Evolutionary conservation across 2,329 filamentous ascomycete species (phyloP).

Genomic region (Raffaelea albimanens): DNA sequence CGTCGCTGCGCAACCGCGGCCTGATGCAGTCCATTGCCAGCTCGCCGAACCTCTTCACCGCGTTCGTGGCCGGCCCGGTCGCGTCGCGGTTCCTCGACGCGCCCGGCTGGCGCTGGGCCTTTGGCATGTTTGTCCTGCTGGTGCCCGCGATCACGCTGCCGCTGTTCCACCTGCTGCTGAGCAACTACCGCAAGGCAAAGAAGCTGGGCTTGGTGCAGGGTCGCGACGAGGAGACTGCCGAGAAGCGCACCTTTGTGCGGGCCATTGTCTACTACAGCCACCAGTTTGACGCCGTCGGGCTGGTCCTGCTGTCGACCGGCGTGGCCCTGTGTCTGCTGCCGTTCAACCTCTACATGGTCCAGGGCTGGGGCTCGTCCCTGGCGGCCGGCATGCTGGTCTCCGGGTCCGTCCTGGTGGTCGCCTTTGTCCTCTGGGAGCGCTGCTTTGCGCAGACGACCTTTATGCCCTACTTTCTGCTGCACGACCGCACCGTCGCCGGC

Average conservation of each 20-base stretch:
- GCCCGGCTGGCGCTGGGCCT: constrained; percentile 27
- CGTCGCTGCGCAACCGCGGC: constrained; percentile 51
- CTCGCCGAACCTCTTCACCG: constrained; percentile 52
- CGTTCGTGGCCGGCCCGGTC: constrained; percentile 48
- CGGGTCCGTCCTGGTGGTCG: constrained; percentile 23
- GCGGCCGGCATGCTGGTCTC: constrained; percentile 30
- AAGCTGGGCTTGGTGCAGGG: constrained; percentile 37
- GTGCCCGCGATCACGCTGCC: constrained; percentile 50
- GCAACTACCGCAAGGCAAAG: constrained; percentile 51
- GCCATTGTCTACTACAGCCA: constrained; percentile 42
- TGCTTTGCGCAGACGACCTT: constrained; percentile 27
- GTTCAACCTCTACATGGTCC: constrained; percentile 47
- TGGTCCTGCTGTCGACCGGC: constrained; percentile 49
- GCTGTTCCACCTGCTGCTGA: constrained; percentile 43
- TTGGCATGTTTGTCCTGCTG: constrained; percentile 56
- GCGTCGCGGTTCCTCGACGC: constrained; percentile 36
- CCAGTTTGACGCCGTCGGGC: constrained; percentile 55
- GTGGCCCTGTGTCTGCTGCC: constrained; percentile 58
- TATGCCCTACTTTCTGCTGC: constrained; percentile 32
- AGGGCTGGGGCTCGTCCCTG: constrained; percentile 30
- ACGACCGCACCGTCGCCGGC: constrained; percentile 33
- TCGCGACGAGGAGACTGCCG: too few relatives aligned
- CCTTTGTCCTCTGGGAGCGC: constrained; percentile 28
- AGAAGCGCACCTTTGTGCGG: constrained; percentile 29
- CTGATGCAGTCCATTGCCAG: constrained; percentile 53